A percentile compares a stretch with the other conserved stretches of the same genome.
Conservation (phyloP, 352 stramenopile genomes). For the Phytophthora melonis region DNA sequence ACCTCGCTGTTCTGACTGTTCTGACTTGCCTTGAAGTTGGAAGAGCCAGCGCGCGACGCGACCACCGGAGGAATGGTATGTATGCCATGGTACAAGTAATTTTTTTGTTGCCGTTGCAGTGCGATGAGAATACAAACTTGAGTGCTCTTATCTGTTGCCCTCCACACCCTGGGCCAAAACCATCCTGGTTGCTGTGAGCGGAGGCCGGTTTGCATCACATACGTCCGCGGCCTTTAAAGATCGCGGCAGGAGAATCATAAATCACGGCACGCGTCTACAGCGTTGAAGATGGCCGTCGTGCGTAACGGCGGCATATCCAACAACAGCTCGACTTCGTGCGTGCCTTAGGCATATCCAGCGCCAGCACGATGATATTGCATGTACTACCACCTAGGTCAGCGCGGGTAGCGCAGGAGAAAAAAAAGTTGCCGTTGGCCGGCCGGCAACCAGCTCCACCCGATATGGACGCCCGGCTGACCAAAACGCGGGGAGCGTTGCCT, state of each 20-base stretch:
- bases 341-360: not conserved
- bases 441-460: not conserved
- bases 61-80: conserved; percentile 13
- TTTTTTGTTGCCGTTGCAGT: not conserved
- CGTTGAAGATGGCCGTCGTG: conserved; percentile 24
- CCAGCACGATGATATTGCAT: no score
- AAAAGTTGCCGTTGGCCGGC: conserved; percentile 15
- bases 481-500: not conserved
- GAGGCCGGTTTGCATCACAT: no score
- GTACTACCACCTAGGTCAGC: no score
- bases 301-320: conserved; percentile 17
- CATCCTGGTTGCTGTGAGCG: no score
- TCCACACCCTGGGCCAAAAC: no score
- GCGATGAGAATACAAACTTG: not conserved
- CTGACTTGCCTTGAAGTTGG: conserved; percentile 20
- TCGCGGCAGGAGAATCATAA: conserved; percentile 14
- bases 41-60: conserved; percentile 8
- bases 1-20: conserved; percentile 5
- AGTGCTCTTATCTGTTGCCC: no score
- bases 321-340: not conserved
- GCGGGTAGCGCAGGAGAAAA: not conserved
- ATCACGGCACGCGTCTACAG: conserved; percentile 22
- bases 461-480: conserved; percentile 7
- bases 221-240: conserved; percentile 25
- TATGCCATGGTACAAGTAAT: not conserved